Evolutionary conservation across 495 filamentous ascomycete genomes (phyloP), one percentile per base, ranked within the genome.

Genomic region (Podospora comata): DNA sequence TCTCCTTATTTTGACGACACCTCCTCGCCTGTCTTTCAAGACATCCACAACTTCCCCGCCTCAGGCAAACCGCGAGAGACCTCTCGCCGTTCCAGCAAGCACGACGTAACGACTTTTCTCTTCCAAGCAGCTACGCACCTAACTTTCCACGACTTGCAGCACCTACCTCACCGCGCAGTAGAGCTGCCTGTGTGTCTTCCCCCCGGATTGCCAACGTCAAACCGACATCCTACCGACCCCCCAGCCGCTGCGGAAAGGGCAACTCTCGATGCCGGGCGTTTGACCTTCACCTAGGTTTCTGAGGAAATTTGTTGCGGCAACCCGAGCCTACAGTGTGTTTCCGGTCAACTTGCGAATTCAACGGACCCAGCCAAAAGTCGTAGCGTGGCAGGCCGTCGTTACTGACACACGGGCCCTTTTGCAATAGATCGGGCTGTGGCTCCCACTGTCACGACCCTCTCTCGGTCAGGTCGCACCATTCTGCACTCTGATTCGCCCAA

Each of bases 401-500:
- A 62, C 71, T 72, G 71, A 55, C 54, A 62, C 53, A 48, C 55
- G 7, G 19, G 66, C 62, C 61, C 65, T 67, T 57, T 67, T 68
- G 67, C 67, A 62, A 65, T 71, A 66, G 72, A 70, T 72, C 60
- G 65, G 65, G 61, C 63, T 56, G 61, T 72, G 68, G 67, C 67
- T 67, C 39, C 39, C 39, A 48, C 39, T 11, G 9, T 48, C 39
- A 48, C 39, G 39, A 48, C 39, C 39, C 39, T 48, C 64, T 63
- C 64, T 48, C 67, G 66, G 64, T 66, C 68, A 63, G 44, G 67
- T 70, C 69, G 64, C 65, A 61, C 75, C 60, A 72, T 67, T 68
- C 68, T 64, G 71, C 32, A 19, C 56, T 66, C 77, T 74, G 76
- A 75, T 77, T 77, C 70, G 71, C 59, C 74, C 68, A 72, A 76